Evolutionary conservation across 116 monocot species (phyloP), one percentile per base, ranked within the genome.

Genomic region (Posidonia oceanica): DNA sequence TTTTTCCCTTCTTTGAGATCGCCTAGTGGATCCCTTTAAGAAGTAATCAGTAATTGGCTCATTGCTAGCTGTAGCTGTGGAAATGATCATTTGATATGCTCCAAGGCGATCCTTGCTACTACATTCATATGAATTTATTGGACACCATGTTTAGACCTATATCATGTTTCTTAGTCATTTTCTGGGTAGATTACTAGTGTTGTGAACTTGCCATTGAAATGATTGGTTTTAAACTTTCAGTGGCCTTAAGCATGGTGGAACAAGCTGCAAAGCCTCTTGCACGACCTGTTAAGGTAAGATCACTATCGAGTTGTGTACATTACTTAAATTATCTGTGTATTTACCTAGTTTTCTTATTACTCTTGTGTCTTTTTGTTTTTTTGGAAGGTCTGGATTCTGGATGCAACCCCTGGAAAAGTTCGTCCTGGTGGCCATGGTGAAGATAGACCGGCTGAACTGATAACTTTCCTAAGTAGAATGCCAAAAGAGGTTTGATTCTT

Each of bases 181-280:
- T 48, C 48, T 48, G 3, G 29, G 7, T 48, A 48, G 48, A 48
- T 48, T 48, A 48, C 48, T 48, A 48, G 7, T 48, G 48, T 12
- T 48, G 48, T 7, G 12, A 4, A 48, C 48, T 29, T 48, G 48
- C 48, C 7, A 48, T 48, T 48, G 14, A 18, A 18, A 58, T 58
- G 58, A n/a, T 62, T 20, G 17, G 67, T 70, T 61, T 39, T 60
- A 29, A 22, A 39, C 23, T 29, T 78, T 70, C 70, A 91, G 94
- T 88, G 76, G 91, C 84, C 22, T 71, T 95, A 59, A 95, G 95
- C 78, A 95, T 95, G 95, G 86, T 91, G 76, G 89, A 96, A 66
- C 96, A 96, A 83, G 96, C 96, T 72, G 96, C 96, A 72, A 96
- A 96, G 77, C 96, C 96, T 75, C 85, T 96, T 79, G 96, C 96